These are phyloP conservation scores for Picea mariana DNA, from an alignment of 83 land plant species.

Conservation along the genomic window DNA sequence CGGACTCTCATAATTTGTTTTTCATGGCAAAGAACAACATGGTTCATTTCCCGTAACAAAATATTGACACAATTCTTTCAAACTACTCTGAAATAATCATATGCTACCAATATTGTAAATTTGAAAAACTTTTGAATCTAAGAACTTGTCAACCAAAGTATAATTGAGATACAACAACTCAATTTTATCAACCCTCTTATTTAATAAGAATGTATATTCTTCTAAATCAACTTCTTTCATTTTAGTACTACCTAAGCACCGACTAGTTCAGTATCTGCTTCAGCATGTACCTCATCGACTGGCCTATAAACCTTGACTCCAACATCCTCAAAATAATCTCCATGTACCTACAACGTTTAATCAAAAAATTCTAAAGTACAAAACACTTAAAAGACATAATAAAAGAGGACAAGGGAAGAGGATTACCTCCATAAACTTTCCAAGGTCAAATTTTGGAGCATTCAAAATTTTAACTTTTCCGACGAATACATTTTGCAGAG, in stretches of 20 bases:
- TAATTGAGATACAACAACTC: too few species aligned
- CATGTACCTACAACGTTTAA: constrained; percentile 58
- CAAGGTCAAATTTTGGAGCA: constrained; percentile 85
- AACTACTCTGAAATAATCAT: too few species aligned
- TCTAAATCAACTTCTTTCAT: too few species aligned
- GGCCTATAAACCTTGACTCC: constrained; percentile 78
- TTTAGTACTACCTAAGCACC: constrained; percentile 25
- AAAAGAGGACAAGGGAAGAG: neutral
- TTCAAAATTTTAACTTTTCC: constrained; percentile 85
- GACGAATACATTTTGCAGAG: constrained; percentile 75
- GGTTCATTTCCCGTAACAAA: too few species aligned
- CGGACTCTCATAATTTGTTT: too few species aligned
- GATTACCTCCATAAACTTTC: constrained; percentile 80
- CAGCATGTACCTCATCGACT: constrained; percentile 43
- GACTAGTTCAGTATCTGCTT: constrained; percentile 29
- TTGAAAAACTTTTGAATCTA: too few species aligned
- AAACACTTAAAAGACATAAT: neutral
- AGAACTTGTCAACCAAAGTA: too few species aligned
- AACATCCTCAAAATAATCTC: constrained; percentile 71
- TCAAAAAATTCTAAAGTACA: neutral
- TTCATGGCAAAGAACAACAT: too few species aligned
- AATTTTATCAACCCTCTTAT: too few species aligned
- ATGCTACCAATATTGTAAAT: too few species aligned
- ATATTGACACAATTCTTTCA: too few species aligned
- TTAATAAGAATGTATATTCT: too few species aligned